Conservation (phyloP, 306 rosid genomes). For the Quercus alba region DNA sequence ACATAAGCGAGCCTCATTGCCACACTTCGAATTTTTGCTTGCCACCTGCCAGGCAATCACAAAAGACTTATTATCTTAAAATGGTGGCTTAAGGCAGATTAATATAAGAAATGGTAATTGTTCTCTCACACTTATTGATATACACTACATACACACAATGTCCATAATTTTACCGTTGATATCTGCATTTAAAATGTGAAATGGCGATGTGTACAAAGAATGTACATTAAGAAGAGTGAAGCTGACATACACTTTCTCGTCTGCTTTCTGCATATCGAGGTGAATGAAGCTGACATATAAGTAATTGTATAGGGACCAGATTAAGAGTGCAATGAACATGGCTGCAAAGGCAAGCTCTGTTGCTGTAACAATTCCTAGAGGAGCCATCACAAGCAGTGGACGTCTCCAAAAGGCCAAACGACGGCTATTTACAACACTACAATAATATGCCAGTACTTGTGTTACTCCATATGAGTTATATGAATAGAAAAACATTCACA, state of each 20-base stretch:
- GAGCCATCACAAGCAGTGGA: constrained; percentile 46
- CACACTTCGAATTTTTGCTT: constrained; percentile 65
- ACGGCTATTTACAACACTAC: constrained; percentile 7
- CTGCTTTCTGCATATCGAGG: constrained; percentile 36
- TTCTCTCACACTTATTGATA: no score
- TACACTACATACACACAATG: no score
- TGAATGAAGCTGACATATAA: constrained; percentile 45
- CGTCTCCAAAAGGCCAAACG: constrained; percentile 34
- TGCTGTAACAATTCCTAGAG: constrained; percentile 52
- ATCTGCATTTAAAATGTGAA: no score
- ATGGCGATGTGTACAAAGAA: no score
- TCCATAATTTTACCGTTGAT: no score
- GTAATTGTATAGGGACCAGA: constrained; percentile 71
- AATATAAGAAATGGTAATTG: no score
- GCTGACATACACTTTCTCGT: constrained; percentile 41
- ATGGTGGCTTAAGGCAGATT: no score
- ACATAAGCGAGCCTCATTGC: constrained; percentile 59
- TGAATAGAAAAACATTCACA: background rate
- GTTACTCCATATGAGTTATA: no score
- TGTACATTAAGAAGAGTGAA: background rate
- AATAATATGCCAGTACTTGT: background rate
- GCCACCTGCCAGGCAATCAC: constrained; percentile 41
- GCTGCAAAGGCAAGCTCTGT: constrained; percentile 46
- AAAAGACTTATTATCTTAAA: background rate
- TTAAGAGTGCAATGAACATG: constrained; percentile 54